These are phyloP conservation scores for Aspergillus nidulans DNA, from an alignment of 495 filamentous ascomycete species.

Conservation along the genomic window DNA sequence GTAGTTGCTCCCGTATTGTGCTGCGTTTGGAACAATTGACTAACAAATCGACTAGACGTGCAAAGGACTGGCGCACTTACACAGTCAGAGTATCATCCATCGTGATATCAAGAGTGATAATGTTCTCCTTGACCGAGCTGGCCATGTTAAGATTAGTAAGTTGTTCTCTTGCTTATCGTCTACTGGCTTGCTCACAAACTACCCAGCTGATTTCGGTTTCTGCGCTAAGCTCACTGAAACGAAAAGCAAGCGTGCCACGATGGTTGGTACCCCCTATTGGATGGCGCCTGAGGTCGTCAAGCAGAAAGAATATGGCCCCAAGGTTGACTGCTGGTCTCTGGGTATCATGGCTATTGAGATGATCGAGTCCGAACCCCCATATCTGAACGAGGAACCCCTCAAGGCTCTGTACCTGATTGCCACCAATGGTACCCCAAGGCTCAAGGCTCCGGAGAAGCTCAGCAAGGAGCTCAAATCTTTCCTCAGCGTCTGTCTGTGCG, in stretches of 20 bases:
- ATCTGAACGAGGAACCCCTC: constrained; percentile 94
- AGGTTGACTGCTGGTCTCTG: constrained; percentile 98
- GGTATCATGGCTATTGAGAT: constrained; percentile 99
- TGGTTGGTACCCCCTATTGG: constrained; percentile 99
- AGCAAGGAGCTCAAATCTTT: constrained; percentile 96
- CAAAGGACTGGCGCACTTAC: constrained; percentile 88
- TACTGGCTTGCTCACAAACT: constrained; percentile 10
- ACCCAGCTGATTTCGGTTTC: constrained; percentile 91
- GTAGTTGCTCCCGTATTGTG: constrained; percentile 42
- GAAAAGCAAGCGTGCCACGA: constrained; percentile 94
- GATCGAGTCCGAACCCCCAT: constrained; percentile 98
- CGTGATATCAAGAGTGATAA: constrained; percentile 99
- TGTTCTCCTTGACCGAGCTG: constrained; percentile 85
- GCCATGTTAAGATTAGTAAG: constrained; percentile 97
- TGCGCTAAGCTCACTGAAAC: constrained; percentile 97
- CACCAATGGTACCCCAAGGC: constrained; percentile 90
- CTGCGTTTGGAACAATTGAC: constrained; percentile 7
- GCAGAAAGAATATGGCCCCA: constrained; percentile 96
- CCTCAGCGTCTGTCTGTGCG: constrained; percentile 90
- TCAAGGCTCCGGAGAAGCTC: constrained; percentile 96
- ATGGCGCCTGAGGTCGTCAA: constrained; percentile 99
- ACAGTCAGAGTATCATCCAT: constrained; percentile 95
- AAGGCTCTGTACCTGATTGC: constrained; percentile 96
- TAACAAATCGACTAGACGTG: constrained; percentile 66
- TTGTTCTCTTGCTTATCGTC: background rate